Evolutionary conservation across 2,329 filamentous ascomycete genomes (phyloP).

Genomic region (Esteya vermicola): DNA sequence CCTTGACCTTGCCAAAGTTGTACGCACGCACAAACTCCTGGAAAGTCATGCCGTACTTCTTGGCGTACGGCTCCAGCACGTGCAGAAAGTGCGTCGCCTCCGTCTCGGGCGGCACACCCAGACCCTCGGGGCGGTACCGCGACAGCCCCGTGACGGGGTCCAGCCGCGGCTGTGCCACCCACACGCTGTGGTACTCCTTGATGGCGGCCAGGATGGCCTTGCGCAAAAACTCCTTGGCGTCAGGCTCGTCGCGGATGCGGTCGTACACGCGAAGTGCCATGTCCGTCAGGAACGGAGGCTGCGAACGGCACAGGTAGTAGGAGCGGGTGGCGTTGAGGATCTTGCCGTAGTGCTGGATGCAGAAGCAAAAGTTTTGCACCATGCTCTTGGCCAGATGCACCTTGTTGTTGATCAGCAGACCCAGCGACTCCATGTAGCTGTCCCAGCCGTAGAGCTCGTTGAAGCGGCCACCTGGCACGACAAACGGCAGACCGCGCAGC

Average conservation of each 20-base stretch:
- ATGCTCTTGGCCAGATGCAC: conserved; percentile 83
- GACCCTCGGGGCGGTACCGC: conserved; percentile 68
- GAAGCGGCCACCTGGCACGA: conserved; percentile 95
- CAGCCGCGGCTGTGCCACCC: conserved; percentile 64
- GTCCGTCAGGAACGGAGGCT: conserved; percentile 93
- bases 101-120: conserved; percentile 82
- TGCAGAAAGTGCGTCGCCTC: conserved; percentile 79
- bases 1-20: conserved; percentile 60
- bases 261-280: conserved; percentile 93
- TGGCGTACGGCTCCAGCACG: conserved; percentile 63
- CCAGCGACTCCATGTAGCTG: conserved; percentile 95
- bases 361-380: conserved; percentile 95
- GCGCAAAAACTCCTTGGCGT: conserved; percentile 66
- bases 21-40: conserved; percentile 79
- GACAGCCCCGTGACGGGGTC: conserved; percentile 70
- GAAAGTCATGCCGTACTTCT: conserved; percentile 74
- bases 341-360: conserved; percentile 96
- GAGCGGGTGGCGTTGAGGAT: conserved; percentile 93
- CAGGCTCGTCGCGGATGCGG: conserved; percentile 75
- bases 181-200: conserved; percentile 89
- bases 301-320: conserved; percentile 88
- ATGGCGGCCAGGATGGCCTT: conserved; percentile 77
- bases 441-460: conserved; percentile 99
- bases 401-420: conserved; percentile 72
- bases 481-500: conserved; percentile 72